A percentile compares a stretch with the other conserved stretches of the same genome.
These are phyloP conservation scores for Taphrina confusa DNA, from an alignment of 1,139 yeast genomes.

Conservation along the genomic window DNA sequence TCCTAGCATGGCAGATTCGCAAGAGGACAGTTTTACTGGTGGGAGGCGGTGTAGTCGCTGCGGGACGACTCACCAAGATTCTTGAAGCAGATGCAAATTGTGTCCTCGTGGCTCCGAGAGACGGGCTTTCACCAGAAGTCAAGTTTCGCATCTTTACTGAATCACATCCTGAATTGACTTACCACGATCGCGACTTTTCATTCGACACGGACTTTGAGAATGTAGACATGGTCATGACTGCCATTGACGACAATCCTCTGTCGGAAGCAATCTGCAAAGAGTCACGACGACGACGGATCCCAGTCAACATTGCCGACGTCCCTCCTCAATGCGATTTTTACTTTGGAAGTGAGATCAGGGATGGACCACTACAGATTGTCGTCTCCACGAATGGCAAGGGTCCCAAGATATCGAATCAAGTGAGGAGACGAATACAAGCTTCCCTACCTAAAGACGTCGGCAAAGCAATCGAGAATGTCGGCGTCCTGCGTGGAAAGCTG, in stretches of 20 bases:
- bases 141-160: constrained; percentile 49
- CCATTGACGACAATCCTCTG: constrained; percentile 69
- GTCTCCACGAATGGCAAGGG: constrained; percentile 81
- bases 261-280: constrained; percentile 62
- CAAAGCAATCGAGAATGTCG: constrained; percentile 65
- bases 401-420: constrained; percentile 69
- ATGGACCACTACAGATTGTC: constrained; percentile 79
- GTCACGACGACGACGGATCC: constrained; percentile 56
- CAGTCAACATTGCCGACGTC: constrained; percentile 82
- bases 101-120: constrained; percentile 64
- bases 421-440: constrained; percentile 60
- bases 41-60: constrained; percentile 77
- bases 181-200: constrained; percentile 55
- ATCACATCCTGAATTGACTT: constrained; percentile 52
- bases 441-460: constrained; percentile 45
- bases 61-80: constrained; percentile 66
- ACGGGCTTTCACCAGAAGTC: constrained; percentile 54
- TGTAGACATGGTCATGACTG: constrained; percentile 62
- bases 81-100: constrained; percentile 69
- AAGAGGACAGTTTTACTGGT: constrained; percentile 66
- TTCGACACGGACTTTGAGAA: constrained; percentile 41
- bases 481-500: constrained; percentile 57
- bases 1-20: constrained; percentile 73
- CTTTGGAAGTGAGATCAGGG: constrained; percentile 76
- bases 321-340: constrained; percentile 82